A percentile compares a stretch with the other conserved stretches of the same genome.
Evolutionary conservation across 768 basidiomycete genomes (phyloP).

Genomic region (Sarcodon sp.): DNA sequence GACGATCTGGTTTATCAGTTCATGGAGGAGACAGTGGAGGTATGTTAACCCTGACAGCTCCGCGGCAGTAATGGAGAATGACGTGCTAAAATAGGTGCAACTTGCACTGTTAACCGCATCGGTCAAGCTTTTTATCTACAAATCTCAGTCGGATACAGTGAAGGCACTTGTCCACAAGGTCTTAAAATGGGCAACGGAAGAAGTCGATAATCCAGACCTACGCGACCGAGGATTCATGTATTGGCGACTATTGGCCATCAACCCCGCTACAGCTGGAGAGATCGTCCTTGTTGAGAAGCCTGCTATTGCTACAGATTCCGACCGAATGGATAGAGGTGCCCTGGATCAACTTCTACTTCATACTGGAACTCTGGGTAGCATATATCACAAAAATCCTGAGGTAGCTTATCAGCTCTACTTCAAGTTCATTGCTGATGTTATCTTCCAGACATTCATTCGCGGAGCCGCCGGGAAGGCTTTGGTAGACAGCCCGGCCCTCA

Average conservation of each 20-base stretch:
- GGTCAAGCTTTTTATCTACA: conserved; percentile 93
- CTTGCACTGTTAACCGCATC: conserved; percentile 86
- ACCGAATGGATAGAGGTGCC: conserved; percentile 93
- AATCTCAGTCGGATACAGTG: conserved; percentile 67
- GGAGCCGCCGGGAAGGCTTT: conserved; percentile 77
- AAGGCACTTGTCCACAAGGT: conserved; percentile 92
- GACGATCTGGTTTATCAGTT: conserved; percentile 87
- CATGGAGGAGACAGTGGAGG: conserved; percentile 89
- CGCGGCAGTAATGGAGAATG: not conserved
- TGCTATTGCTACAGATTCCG: conserved; percentile 94
- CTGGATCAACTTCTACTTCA: conserved; percentile 91
- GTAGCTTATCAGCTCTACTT: conserved; percentile 19
- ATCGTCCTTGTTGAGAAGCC: conserved; percentile 92
- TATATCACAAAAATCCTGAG: conserved; percentile 98
- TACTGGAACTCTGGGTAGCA: conserved; percentile 87
- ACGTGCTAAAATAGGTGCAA: conserved; percentile 59
- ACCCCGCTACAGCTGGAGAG: conserved; percentile 77
- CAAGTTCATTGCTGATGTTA: not conserved
- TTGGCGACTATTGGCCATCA: conserved; percentile 93
- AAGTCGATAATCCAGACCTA: conserved; percentile 95
- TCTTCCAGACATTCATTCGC: conserved; percentile 77
- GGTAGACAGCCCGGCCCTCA: conserved; percentile 81
- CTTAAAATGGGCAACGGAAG: conserved; percentile 94
- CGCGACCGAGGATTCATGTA: conserved; percentile 99
- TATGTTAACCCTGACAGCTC: conserved; percentile 19